Percentiles rank a stretch among this genome's conserved stretches.
Conservation (phyloP, 225 moss, liverwort and hornwort species). For the Lunularia cruciata region DNA sequence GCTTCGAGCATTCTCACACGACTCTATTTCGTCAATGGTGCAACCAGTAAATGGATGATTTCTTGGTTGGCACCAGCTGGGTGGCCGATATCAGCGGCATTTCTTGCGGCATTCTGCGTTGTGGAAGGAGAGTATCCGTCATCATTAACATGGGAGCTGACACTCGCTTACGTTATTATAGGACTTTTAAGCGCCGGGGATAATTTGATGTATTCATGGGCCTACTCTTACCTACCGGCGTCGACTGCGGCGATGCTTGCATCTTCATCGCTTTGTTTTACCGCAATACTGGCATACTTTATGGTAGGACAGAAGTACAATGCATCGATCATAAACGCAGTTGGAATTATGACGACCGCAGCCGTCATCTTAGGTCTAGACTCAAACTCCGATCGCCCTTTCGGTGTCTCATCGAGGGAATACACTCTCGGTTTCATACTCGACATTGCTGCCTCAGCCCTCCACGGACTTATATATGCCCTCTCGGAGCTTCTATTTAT, state of each 20-base stretch:
- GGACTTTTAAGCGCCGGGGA: slow-evolving; percentile 40
- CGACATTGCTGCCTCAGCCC: slow-evolving; percentile 33
- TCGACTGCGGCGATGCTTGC: slow-evolving; percentile 40
- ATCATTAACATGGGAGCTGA: slow-evolving; percentile 34
- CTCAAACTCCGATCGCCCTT: slow-evolving; percentile 38
- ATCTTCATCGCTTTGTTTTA: slow-evolving; percentile 38
- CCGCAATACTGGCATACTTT: slow-evolving; percentile 43
- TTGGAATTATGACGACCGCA: slow-evolving; percentile 37
- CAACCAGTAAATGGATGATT: slow-evolving; percentile 37
- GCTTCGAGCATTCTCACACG: slow-evolving; percentile 41
- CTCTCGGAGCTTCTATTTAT: slow-evolving; percentile 39
- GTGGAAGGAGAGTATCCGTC: slow-evolving; percentile 27
- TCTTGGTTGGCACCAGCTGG: slow-evolving; percentile 39
- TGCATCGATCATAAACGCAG: slow-evolving; percentile 28
- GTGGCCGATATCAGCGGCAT: slow-evolving; percentile 35
- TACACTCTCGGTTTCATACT: slow-evolving; percentile 40
- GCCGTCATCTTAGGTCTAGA: slow-evolving; percentile 43
- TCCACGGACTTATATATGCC: slow-evolving; percentile 41
- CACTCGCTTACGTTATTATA: slow-evolving; percentile 26
- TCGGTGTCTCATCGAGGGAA: slow-evolving; percentile 29
- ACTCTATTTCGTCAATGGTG: slow-evolving; percentile 42
- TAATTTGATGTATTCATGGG: slow-evolving; percentile 42
- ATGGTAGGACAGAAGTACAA: slow-evolving; percentile 37
- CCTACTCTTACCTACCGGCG: slow-evolving; percentile 41
- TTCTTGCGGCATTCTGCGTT: slow-evolving; percentile 34